Percentiles rank a stretch among this genome's conserved stretches.
Evolutionary conservation across 2,329 filamentous ascomycete species (phyloP).

Genomic region (Xylaria multiplex): DNA sequence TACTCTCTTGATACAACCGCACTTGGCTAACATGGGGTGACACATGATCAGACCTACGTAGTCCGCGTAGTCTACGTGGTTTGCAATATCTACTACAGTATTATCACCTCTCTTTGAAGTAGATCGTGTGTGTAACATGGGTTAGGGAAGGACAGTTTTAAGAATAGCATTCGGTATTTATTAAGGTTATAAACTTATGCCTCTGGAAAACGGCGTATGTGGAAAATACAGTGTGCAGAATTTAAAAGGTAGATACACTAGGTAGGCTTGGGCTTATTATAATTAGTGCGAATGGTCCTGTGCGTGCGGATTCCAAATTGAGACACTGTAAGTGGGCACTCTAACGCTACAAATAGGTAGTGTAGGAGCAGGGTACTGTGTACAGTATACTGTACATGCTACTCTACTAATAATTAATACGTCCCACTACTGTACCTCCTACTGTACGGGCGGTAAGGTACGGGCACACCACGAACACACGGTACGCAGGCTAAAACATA

Average conservation of each 20-base stretch:
- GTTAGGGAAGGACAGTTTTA: slow-evolving; percentile 13
- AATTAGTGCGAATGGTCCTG: slow-evolving; percentile 17
- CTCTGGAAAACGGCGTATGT: background rate
- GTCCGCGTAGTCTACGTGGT: no score
- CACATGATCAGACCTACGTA: background rate
- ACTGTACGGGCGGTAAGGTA: background rate
- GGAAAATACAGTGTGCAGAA: slow-evolving; percentile 29
- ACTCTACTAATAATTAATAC: no score
- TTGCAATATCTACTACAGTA: background rate
- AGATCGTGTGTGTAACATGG: slow-evolving; percentile 12
- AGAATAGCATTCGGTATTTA: background rate
- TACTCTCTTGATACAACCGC: slow-evolving; percentile 31
- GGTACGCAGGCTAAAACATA: background rate
- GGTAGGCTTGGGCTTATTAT: background rate
- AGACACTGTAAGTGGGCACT: slow-evolving; percentile 31
- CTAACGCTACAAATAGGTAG: background rate
- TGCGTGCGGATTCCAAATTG: slow-evolving; percentile 31
- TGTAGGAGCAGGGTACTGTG: background rate
- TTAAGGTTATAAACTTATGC: background rate
- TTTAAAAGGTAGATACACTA: no score
- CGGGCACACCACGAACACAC: background rate
- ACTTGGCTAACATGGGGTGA: slow-evolving; percentile 25
- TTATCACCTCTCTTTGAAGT: slow-evolving; percentile 2
- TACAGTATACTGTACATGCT: no score
- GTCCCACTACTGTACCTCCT: background rate